Base-by-base conservation (phyloP, 202 grass and related monocot genomes). In the Musa balbisiana region DNA sequence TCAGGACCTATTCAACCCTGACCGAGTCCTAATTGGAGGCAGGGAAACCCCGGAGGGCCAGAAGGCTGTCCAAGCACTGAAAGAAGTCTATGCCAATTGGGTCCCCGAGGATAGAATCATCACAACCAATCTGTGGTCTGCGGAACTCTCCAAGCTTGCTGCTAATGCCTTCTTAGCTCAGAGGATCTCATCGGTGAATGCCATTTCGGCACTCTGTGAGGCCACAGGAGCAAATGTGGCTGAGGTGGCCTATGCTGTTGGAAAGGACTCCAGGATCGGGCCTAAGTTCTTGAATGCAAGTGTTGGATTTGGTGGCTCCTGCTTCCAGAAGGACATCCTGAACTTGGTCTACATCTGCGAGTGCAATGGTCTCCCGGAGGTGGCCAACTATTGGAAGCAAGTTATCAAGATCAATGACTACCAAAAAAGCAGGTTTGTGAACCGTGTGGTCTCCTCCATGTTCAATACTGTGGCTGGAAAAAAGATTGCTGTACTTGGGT, bases 251-350 rank as follows among this genome's bases (percentile, higher is more conserved):
- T 86, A 89, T n/a, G 79, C 87, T 80, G 84, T 89, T 0, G 88
- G 88, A 1, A 90, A 87, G 82, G 88, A 90, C 17, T 82, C 88
- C 3, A 80, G 80, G 75, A 90, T 90, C 3, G 88, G 88, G 15
- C 78, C 81, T 17, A 90, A 67, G 76, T 90, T 91, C 85, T 80
- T 91, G 73, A 89, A 83, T 58, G 78, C 88, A 43, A 91, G 88
- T 54, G 85, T 91, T 51, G 88, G 88, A 64, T 91, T 91, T 0
- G 87, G 87, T 1, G 87, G 87, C 27, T 89, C 87, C 51, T 89
- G 87, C 73, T 89, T 89, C 80, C 88, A 90, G 85, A 90, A 90
- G 88, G 88, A 90, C 51, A 90, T 90, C 75, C 53, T 90, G 66
- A 90, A 90, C 88, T 81, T 90, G 52, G 84, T 90, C 19, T 90